Percentiles rank a stretch among this genome's conserved stretches.
These are phyloP conservation scores for Colletotrichum sp. DNA, from an alignment of 2,329 filamentous ascomycete genomes.

Conservation along the genomic window DNA sequence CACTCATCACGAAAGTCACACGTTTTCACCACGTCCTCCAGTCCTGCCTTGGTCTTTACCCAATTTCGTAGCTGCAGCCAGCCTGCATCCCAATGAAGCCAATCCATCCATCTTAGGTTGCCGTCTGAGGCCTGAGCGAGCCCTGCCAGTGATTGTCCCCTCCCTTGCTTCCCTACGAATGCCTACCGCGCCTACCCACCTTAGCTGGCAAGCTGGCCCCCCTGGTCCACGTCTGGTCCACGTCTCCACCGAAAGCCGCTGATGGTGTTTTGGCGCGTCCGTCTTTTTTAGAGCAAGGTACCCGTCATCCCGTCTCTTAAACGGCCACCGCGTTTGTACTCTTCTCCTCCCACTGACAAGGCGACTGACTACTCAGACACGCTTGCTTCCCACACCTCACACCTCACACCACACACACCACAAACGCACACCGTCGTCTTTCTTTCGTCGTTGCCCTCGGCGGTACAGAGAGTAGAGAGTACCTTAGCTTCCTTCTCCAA, in stretches of 20 bases:
- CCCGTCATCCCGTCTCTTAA: neutral
- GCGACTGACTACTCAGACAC: neutral
- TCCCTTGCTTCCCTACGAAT: neutral
- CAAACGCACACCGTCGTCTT: neutral
- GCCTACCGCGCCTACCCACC: neutral
- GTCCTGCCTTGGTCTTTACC: neutral
- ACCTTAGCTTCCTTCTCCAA: neutral
- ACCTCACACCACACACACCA: neutral
- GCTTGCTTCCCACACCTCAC: neutral
- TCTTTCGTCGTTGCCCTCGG: neutral
- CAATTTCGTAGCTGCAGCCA: constrained; percentile 3
- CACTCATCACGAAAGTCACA: constrained; percentile 1
- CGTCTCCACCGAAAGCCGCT: neutral
- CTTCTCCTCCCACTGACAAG: constrained; percentile 1
- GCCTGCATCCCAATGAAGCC: neutral
- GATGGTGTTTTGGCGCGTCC: neutral
- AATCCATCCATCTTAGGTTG: neutral
- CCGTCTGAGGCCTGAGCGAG: neutral
- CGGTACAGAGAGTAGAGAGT: neutral
- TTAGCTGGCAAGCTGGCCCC: neutral
- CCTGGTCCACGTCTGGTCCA: neutral
- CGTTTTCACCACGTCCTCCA: constrained; percentile 12
- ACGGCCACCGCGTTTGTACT: neutral
- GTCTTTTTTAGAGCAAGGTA: constrained; percentile 10
- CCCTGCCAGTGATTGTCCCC: neutral